Percentiles rank a stretch among this genome's conserved stretches.
These are phyloP conservation scores for Wallacemonas sp. DNA, from an alignment of 208 protist genomes.

Conservation along the genomic window DNA sequence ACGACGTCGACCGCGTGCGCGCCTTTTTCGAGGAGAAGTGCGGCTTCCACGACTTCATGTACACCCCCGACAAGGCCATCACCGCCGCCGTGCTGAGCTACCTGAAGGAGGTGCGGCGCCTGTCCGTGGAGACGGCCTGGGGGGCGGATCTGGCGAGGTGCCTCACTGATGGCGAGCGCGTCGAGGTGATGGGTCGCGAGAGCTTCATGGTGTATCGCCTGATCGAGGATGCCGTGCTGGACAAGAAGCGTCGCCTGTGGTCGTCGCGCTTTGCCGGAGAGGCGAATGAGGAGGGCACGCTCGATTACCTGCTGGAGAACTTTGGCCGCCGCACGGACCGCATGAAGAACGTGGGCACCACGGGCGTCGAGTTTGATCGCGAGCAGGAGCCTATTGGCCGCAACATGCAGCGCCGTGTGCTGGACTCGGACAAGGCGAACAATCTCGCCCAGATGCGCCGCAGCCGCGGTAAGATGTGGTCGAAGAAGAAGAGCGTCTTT, in stretches of 20 bases:
- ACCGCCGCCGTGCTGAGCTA: conserved; percentile 82
- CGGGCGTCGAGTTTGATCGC: conserved; percentile 87
- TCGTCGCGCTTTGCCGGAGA: conserved; percentile 80
- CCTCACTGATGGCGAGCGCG: conserved; percentile 70
- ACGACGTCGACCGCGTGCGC: conserved; percentile 69
- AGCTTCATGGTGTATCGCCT: conserved; percentile 76
- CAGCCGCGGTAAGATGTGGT: conserved; percentile 81
- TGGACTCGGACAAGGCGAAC: conserved; percentile 84
- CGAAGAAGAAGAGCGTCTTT: conserved; percentile 85
- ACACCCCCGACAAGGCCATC: conserved; percentile 83
- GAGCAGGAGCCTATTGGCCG: conserved; percentile 92
- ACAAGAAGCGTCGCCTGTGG: conserved; percentile 83
- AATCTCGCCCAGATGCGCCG: conserved; percentile 75
- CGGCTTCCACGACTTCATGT: conserved; percentile 89
- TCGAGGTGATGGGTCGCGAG: conserved; percentile 71
- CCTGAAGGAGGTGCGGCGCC: conserved; percentile 67
- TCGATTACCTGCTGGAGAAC: conserved; percentile 92
- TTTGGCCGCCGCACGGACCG: conserved; percentile 80
- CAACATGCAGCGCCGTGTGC: conserved; percentile 85
- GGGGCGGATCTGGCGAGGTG: conserved; percentile 56
- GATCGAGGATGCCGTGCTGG: conserved; percentile 82
- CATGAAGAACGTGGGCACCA: conserved; percentile 64
- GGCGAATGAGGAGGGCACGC: conserved; percentile 82
- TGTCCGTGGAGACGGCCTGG: conserved; percentile 79
- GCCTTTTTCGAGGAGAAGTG: conserved; percentile 91